Conservation (phyloP, 371 early-diverging fungal species). For the Rhizopus sp. region DNA sequence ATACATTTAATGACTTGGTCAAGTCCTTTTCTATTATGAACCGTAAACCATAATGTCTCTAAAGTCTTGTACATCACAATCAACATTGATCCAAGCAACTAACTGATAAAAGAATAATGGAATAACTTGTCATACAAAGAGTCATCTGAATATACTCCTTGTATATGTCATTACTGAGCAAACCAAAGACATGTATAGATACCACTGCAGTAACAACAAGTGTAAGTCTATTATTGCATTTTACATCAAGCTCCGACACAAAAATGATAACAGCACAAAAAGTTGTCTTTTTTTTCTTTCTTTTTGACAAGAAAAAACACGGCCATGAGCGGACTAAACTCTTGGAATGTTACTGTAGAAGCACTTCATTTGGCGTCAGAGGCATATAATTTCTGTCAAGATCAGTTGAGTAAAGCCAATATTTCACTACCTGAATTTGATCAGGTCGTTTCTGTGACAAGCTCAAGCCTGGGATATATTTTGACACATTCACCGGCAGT, state of each 20-base stretch:
- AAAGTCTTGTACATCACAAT: no score
- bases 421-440: slow-evolving; percentile 20
- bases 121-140: no score
- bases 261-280: slow-evolving; percentile 4
- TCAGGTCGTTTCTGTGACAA: slow-evolving; percentile 4
- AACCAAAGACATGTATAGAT: no score
- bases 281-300: neutral
- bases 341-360: slow-evolving; percentile 18
- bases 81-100: no score
- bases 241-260: neutral
- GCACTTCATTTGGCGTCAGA: slow-evolving; percentile 10
- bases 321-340: neutral
- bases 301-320: neutral
- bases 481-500: slow-evolving; percentile 14
- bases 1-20: no score
- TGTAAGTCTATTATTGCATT: no score
- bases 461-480: slow-evolving; percentile 7
- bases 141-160: no score
- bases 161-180: no score
- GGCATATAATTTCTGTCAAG: slow-evolving; percentile 12
- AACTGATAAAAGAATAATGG: no score
- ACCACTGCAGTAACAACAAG: no score
- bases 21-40: no score
- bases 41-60: no score
- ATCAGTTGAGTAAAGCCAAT: slow-evolving; percentile 21